Base-by-base conservation (phyloP, 2,329 filamentous ascomycete genomes). In the Sporothrix globosa region DNA sequence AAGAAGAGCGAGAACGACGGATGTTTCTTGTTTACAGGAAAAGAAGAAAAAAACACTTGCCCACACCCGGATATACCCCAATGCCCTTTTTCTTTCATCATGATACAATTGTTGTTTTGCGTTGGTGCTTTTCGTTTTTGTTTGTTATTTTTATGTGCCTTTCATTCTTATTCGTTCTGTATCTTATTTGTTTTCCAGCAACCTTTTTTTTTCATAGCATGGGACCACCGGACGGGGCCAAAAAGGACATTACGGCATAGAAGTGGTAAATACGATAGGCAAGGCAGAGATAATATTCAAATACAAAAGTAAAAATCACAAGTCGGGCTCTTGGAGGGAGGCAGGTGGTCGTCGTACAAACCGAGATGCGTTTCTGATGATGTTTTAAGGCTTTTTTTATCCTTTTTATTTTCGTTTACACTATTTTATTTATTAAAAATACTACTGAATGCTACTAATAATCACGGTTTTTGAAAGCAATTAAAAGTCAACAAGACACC, bases 131-230 rank as follows among this genome's bases (percentile, higher is more conserved):
- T 24, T 24, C 34, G 19, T n/a, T 46, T n/a, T 27, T 30, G 17
- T 67, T 54, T 54, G 27, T 7, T 53, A 2, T 27, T 17, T 34
- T 7, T 54, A 9, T 27, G 6, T 5, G 17, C 21, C 21, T 54
- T 17, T 54, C 3, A 4, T 17, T 17, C 21, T 7, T 24, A 9
- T 44, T 44, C 11, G 27, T 46, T 44, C 13, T 63, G 21, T 63
- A 46, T 30, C 39, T 21, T 46, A 27, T 34, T 46, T 17, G 27
- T 30, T 27, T 61, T 27, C 39, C 24, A 27, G 58, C 58, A 44
- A 24, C 17, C 48, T 50, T n/a, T 50, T 50, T 50, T 39, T 17
- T 30, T 58, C 56, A 46, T 63, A 46, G 58, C 58, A 46, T 63
- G 58, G 58, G 58, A 61, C 14, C n/a, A 63, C 3, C 58, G 58